phyloP scores from a whole-genome alignment of 2,329 filamentous ascomycete genomes.

The Colletotrichum cordylinicola region DNA sequence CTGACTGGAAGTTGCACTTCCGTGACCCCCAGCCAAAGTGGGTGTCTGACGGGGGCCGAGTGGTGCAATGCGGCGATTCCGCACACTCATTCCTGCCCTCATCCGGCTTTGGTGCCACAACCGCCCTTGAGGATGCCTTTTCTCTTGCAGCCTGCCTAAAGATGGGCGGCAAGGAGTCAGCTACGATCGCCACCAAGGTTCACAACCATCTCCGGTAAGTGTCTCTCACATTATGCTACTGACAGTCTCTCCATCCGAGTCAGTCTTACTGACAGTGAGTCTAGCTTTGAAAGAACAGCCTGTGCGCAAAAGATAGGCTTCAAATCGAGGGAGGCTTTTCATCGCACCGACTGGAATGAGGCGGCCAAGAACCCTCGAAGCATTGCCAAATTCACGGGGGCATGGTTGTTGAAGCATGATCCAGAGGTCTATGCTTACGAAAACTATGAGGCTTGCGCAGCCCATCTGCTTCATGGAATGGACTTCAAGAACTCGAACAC shows the following conservation, averaged over 20 bases:
- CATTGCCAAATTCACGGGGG: neutral
- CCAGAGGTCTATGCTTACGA: neutral
- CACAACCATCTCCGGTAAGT: neutral
- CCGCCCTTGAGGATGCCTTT: conserved; percentile 47
- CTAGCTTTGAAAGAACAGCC: neutral
- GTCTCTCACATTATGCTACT: neutral
- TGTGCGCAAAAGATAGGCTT: neutral
- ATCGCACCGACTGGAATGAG: neutral
- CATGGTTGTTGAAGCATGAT: neutral
- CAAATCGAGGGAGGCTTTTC: neutral
- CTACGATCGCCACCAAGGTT: neutral
- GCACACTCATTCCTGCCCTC: conserved; percentile 46
- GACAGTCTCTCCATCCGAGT: neutral
- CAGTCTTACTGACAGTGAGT: neutral
- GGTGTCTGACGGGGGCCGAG: conserved; percentile 36
- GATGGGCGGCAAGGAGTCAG: neutral
- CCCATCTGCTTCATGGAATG: neutral
- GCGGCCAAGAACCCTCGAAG: neutral
- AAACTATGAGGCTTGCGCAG: neutral
- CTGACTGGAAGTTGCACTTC: conserved; percentile 46
- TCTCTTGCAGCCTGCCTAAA: conserved; percentile 35
- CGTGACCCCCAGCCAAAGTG: conserved; percentile 43
- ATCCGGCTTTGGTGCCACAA: conserved; percentile 46
- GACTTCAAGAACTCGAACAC: neutral
- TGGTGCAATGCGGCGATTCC: conserved; percentile 45